Percentiles rank a stretch among this genome's conserved stretches.
Evolutionary conservation across 1,284 basidiomycete species (phyloP).

Genomic region (Meripilus lineatus): DNA sequence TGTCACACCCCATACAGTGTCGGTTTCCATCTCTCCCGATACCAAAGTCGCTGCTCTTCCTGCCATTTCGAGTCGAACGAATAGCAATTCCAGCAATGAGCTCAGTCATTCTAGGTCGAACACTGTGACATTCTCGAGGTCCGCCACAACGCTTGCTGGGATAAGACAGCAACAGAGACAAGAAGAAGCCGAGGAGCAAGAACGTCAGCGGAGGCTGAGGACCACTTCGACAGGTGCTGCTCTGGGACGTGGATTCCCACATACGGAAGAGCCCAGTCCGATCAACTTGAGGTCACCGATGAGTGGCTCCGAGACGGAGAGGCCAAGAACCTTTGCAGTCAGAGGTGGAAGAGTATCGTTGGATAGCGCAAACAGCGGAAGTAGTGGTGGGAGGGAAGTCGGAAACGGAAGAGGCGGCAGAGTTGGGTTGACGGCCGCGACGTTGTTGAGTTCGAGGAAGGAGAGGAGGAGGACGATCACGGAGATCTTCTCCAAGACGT

Average conservation of each 20-base stretch:
- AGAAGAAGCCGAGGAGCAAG: too few relatives aligned
- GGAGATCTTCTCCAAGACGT: conserved; percentile 37
- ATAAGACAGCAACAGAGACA: conserved; percentile 46
- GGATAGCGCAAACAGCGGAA: conserved; percentile 32
- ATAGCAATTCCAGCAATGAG: conserved; percentile 34
- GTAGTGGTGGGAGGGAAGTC: too few relatives aligned
- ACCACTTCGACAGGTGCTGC: conserved; percentile 30
- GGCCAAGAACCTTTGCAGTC: conserved; percentile 38
- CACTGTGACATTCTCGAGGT: conserved; percentile 57
- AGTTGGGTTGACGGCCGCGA: conserved; percentile 34
- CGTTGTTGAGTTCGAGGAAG: conserved; percentile 31
- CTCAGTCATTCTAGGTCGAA: too few relatives aligned
- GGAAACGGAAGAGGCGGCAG: too few relatives aligned
- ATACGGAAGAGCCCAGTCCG: conserved; percentile 26
- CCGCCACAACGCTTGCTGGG: conserved; percentile 49
- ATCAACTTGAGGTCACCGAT: conserved; percentile 27
- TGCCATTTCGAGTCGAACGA: conserved; percentile 40
- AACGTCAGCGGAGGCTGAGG: conserved; percentile 36
- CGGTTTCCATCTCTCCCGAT: conserved; percentile 44
- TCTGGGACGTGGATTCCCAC: too few relatives aligned
- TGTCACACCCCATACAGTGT: conserved; percentile 58
- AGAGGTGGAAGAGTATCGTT: conserved; percentile 41
- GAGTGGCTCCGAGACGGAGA: conserved; percentile 55
- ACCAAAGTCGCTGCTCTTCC: too few relatives aligned
- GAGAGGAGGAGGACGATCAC: conserved; percentile 46